These are phyloP conservation scores for Daldinia loculata DNA, from an alignment of 495 filamentous ascomycete species.

Conservation along the genomic window DNA sequence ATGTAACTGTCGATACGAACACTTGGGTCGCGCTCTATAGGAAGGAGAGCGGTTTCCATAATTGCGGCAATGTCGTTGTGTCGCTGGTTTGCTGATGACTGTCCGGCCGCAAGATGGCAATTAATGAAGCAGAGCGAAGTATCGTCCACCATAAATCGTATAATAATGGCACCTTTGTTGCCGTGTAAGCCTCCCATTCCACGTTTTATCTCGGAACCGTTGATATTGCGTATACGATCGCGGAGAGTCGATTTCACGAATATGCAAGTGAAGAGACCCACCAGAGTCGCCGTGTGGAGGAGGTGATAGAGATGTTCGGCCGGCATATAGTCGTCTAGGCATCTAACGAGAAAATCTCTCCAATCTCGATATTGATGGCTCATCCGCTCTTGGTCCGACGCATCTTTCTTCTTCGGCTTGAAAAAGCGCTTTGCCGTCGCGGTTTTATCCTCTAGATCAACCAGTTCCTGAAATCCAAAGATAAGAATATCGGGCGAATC, in stretches of 20 bases:
- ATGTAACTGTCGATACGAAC: conserved; percentile 78
- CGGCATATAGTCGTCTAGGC: conserved; percentile 84
- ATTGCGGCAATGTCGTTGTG: conserved; percentile 95
- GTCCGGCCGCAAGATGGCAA: conserved; percentile 95
- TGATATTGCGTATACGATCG: conserved; percentile 76
- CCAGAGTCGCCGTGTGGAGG: conserved; percentile 85
- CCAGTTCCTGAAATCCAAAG: conserved; percentile 97
- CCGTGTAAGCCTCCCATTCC: conserved; percentile 94
- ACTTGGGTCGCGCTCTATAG: conserved; percentile 67
- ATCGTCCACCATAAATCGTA: conserved; percentile 91
- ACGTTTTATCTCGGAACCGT: conserved; percentile 85
- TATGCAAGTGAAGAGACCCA: conserved; percentile 94
- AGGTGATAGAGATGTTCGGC: conserved; percentile 80
- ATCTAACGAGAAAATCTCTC: conserved; percentile 84
- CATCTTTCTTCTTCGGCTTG: conserved; percentile 87
- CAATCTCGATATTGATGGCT: conserved; percentile 96
- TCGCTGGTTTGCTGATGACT: conserved; percentile 84
- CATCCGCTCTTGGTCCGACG: conserved; percentile 91
- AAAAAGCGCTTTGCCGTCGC: conserved; percentile 89
- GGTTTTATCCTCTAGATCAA: conserved; percentile 96
- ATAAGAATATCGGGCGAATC: conserved; percentile 87
- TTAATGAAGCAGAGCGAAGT: conserved; percentile 96
- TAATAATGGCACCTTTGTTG: conserved; percentile 94
- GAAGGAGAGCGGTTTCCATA: conserved; percentile 78
- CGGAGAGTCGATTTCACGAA: conserved; percentile 86